These are phyloP conservation scores for Globisporangium acanthophoron DNA, from an alignment of 352 stramenopile genomes.

Conservation along the genomic window DNA sequence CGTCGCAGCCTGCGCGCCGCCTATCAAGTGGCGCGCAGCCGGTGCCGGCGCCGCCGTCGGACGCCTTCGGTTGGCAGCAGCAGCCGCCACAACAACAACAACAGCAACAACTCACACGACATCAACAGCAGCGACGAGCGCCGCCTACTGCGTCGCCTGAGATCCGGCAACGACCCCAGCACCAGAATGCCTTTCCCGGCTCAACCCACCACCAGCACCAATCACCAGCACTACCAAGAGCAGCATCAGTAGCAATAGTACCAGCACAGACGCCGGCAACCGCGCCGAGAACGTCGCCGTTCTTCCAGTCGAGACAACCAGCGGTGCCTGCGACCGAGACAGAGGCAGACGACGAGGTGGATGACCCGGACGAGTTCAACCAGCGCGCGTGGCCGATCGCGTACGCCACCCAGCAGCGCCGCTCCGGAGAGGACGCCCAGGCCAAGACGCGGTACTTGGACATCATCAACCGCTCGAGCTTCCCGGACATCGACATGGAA, in stretches of 20 bases:
- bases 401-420: conserved; percentile 13
- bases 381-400: conserved; percentile 9
- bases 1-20: conserved; percentile 4
- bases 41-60: conserved; percentile 6
- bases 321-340: neutral
- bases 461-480: conserved; percentile 23
- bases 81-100: neutral
- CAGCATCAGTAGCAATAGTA: no score
- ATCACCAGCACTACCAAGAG: no score
- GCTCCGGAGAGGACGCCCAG: conserved; percentile 42
- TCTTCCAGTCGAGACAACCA: neutral
- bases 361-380: conserved; percentile 4
- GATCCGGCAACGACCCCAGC: neutral
- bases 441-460: conserved; percentile 61
- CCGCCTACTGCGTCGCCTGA: neutral
- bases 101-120: no score
- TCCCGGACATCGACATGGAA: conserved; percentile 55
- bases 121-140: no score
- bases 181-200: neutral
- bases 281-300: neutral
- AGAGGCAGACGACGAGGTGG: neutral
- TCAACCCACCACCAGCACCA: neutral
- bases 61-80: neutral
- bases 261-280: neutral
- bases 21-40: conserved; percentile 5